Evolutionary conservation across 2,329 filamentous ascomycete species (phyloP).

Genomic region (Graphilbum fragrans): DNA sequence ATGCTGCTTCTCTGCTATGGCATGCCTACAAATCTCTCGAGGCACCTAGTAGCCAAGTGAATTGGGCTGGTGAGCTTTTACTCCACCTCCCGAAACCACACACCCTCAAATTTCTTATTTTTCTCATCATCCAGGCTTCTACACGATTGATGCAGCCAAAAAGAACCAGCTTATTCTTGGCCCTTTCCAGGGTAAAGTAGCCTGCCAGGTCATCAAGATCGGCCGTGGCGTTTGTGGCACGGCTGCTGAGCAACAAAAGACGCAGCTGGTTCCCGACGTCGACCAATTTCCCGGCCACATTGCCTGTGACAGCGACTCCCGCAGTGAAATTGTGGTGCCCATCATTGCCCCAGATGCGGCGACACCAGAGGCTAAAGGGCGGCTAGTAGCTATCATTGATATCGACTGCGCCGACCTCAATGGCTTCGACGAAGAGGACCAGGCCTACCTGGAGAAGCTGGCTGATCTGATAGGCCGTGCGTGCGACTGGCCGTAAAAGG

Average conservation of each 20-base stretch:
- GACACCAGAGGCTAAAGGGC: background rate
- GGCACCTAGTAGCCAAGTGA: conserved; percentile 52
- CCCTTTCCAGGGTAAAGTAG: conserved; percentile 69
- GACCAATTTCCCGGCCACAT: conserved; percentile 69
- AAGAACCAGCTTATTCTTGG: conserved; percentile 54
- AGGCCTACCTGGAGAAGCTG: conserved; percentile 51
- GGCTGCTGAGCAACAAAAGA: conserved; percentile 46
- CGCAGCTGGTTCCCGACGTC: conserved; percentile 59
- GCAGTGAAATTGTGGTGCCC: conserved; percentile 74
- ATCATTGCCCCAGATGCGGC: conserved; percentile 35
- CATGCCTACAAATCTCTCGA: conserved; percentile 66
- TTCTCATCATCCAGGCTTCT: conserved; percentile 46
- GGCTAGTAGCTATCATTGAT: conserved; percentile 55
- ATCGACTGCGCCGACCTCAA: conserved; percentile 57
- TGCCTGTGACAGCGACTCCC: conserved; percentile 64
- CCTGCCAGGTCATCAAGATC: conserved; percentile 67
- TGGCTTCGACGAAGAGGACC: conserved; percentile 61
- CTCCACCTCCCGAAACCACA: background rate
- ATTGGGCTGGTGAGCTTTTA: conserved; percentile 55
- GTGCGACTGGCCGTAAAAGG: conserved; percentile 49
- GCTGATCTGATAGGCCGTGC: conserved; percentile 44
- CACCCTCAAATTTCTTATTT: background rate
- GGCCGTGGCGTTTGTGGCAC: conserved; percentile 65
- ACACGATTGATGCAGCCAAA: conserved; percentile 41
- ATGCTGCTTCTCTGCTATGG: conserved; percentile 65